Evolutionary conservation across 768 basidiomycete genomes (phyloP).

Genomic region (Panellus pusillus): DNA sequence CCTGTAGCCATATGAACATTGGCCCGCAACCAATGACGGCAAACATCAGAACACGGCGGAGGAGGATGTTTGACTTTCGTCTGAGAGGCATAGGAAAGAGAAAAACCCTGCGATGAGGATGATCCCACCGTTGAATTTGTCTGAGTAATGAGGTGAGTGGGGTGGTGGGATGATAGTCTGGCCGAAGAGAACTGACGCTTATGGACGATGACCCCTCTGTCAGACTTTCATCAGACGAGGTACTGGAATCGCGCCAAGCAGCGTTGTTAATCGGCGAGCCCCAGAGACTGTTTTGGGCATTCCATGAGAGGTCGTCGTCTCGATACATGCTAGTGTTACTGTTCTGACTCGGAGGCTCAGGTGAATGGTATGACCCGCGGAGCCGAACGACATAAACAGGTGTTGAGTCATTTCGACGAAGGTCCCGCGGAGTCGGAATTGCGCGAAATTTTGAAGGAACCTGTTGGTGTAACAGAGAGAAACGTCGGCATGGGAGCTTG

Average conservation of each 20-base stretch:
- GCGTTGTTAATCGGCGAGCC: background rate
- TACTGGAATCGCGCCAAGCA: background rate
- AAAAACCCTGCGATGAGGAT: slow-evolving; percentile 6
- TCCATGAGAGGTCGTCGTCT: background rate
- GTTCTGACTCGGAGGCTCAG: slow-evolving; percentile 11
- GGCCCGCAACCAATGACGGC: slow-evolving; percentile 35
- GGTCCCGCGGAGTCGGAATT: too few species aligned
- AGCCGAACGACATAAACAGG: slow-evolving; percentile 12
- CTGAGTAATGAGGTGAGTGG: background rate
- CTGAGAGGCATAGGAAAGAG: background rate
- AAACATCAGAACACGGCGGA: slow-evolving; percentile 22
- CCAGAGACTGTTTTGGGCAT: background rate
- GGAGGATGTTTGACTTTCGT: slow-evolving; percentile 15
- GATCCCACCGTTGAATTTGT: background rate
- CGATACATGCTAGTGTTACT: background rate
- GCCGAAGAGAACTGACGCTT: background rate
- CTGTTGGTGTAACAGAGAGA: too few species aligned
- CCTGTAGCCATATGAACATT: slow-evolving; percentile 23
- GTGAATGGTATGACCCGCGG: background rate
- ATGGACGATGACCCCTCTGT: slow-evolving; percentile 1
- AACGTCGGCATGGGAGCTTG: background rate
- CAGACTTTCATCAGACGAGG: slow-evolving; percentile 13
- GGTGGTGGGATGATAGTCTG: background rate
- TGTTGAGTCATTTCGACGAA: too few species aligned
- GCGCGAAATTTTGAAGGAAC: too few species aligned